Base-by-base conservation (phyloP, 2,329 filamentous ascomycete species). In the Hypoxylon sp. region DNA sequence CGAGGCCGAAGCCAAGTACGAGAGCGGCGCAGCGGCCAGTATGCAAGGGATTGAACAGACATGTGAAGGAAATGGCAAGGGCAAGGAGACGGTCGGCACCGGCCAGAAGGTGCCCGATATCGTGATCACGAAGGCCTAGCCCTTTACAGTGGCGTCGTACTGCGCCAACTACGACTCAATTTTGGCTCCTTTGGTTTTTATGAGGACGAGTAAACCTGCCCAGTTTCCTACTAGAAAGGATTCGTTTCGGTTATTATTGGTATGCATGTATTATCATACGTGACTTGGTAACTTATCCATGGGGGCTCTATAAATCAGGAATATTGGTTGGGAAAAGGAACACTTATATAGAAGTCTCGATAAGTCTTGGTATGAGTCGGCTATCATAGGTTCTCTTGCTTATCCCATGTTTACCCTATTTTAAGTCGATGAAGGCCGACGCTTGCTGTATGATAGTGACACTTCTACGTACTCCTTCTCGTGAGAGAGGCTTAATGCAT, bases 371-470 rank as follows among this genome's bases (percentile, higher is more conserved):
- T 30, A 50, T 11, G 33, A 24, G 20, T 30, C 26, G 46, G 36
- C 30, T 58, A 45, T 51, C 12, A 51, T 45, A 14, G 33, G 24
- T 24, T 20, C 12, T 26, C 30, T 33, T 48, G n/a, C 8, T 48
- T 46, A 18, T 7, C 16, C 3, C 26, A 6, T 38, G 11, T 40
- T 50, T 36, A 45, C 30, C 26, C 14, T 11, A 30, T 48, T 26
- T 50, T 44, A n/a, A 12, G 36, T 45, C 28, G 46, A 59, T 8
- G 53, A 5, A 48, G 14, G 18, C n/a, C n/a, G n/a, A n/a, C n/a
- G n/a, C n/a, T 26, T 59, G 11, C 9, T 51, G 30, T 45, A 44
- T 51, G 18, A 59, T 30, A 59, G 20, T 12, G 16, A n/a, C n/a
- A n/a, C n/a, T 8, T 33, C 18, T 33, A 18, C 50, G 45, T 24